These are phyloP conservation scores for Calonectria pseudoturangicola DNA, from an alignment of 2,329 filamentous ascomycete species.

Conservation along the genomic window DNA sequence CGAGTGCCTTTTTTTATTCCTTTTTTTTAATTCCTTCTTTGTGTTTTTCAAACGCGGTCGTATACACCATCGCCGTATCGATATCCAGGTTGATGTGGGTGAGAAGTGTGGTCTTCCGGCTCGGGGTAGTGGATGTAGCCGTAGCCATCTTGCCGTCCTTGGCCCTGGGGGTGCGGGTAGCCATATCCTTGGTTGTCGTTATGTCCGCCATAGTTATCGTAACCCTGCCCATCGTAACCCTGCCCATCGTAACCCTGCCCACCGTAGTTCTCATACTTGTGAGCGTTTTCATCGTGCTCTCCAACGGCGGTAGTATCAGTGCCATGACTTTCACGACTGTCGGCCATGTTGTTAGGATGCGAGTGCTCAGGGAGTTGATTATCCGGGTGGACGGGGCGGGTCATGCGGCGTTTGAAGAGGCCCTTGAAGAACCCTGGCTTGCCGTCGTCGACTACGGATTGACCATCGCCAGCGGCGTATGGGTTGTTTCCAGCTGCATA, in stretches of 20 bases:
- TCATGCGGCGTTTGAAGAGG: constrained; percentile 57
- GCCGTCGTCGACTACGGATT: constrained; percentile 73
- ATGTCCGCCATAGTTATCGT: constrained; percentile 32
- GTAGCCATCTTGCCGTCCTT: constrained; percentile 54
- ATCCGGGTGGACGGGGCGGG: constrained; percentile 49
- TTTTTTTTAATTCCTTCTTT: background rate
- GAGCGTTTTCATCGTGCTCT: constrained; percentile 50
- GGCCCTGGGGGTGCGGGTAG: constrained; percentile 50
- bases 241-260: constrained; percentile 24
- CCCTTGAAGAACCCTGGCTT: constrained; percentile 57
- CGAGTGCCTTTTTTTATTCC: constrained; percentile 25
- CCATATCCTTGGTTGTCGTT: constrained; percentile 42
- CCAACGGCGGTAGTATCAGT: constrained; percentile 62
- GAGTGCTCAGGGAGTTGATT: constrained; percentile 63
- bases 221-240: background rate
- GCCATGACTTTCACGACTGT: constrained; percentile 63
- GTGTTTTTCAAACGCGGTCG: constrained; percentile 47
- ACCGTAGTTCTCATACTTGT: constrained; percentile 50
- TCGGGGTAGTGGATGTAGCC: constrained; percentile 54
- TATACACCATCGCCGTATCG: constrained; percentile 64
- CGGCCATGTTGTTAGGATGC: constrained; percentile 63
- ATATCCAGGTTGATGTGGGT: constrained; percentile 51
- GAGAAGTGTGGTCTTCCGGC: constrained; percentile 44
- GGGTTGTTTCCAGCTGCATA: constrained; percentile 71
- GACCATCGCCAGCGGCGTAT: constrained; percentile 53